A percentile compares a stretch with the other conserved stretches of the same genome.
These are phyloP conservation scores for Fusarium brachygibbosum DNA, from an alignment of 2,329 filamentous ascomycete species.

Conservation along the genomic window DNA sequence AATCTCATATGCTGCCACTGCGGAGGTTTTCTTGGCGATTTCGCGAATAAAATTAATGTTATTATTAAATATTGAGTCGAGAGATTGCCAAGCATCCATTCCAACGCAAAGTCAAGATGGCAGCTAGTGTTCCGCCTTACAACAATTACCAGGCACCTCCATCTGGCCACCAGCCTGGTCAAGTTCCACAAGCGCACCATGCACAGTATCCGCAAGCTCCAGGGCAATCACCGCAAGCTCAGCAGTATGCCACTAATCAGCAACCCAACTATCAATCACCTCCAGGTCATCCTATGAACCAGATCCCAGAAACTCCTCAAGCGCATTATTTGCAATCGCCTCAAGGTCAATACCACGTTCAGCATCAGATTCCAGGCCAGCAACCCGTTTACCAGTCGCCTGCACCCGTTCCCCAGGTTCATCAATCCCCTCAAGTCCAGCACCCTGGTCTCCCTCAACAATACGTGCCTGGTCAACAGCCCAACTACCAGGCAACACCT, in stretches of 20 bases:
- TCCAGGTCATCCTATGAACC: not conserved
- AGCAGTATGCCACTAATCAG: not conserved
- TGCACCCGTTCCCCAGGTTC: not conserved
- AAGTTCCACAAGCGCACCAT: not conserved
- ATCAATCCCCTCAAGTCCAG: not conserved
- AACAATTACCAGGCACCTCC: constrained; percentile 16
- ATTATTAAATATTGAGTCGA: accelerated
- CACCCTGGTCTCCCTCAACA: constrained; percentile 12
- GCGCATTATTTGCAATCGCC: not conserved
- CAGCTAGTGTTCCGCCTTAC: constrained; percentile 10
- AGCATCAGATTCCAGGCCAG: not conserved
- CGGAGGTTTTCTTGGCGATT: too few species aligned
- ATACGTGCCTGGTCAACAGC: not conserved
- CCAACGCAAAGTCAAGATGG: constrained; percentile 17
- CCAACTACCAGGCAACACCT: not conserved
- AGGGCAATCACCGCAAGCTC: not conserved
- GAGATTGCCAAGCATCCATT: not conserved
- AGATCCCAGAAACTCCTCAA: not conserved
- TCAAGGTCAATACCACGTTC: not conserved
- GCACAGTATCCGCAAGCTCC: not conserved
- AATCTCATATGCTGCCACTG: not conserved
- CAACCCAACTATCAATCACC: not conserved
- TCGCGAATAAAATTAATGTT: not conserved
- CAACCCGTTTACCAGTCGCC: constrained; percentile 1
- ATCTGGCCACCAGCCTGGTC: constrained; percentile 1